Conservation (phyloP, 805 yeast species). For the Peterozyma xylosa region DNA sequence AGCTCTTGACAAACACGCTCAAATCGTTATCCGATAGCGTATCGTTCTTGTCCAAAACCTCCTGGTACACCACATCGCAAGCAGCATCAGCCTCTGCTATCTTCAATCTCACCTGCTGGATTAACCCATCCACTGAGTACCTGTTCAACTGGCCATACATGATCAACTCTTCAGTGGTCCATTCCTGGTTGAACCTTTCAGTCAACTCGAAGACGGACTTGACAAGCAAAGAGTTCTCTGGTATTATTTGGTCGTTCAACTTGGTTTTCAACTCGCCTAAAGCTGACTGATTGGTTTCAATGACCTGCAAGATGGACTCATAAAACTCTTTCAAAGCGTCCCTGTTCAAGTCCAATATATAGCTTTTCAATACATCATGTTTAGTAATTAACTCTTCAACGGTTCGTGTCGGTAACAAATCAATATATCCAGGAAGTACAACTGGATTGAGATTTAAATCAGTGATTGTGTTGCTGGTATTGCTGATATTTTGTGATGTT, state of each 20-base stretch:
- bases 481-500: no score
- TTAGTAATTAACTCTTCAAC: constrained; percentile 1
- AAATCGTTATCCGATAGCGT: constrained; percentile 20
- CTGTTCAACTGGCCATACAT: constrained; percentile 21
- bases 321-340: not conserved
- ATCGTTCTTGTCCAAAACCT: constrained; percentile 17
- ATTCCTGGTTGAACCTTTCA: not conserved
- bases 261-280: not conserved
- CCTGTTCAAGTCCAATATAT: not conserved
- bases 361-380: constrained; percentile 3
- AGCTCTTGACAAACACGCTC: constrained; percentile 30
- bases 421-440: constrained; percentile 1
- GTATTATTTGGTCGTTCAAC: not conserved
- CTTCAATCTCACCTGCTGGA: constrained; percentile 11
- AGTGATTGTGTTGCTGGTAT: no score
- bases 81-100: constrained; percentile 23
- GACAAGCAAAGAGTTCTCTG: not conserved
- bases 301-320: not conserved
- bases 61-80: constrained; percentile 24
- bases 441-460: not conserved
- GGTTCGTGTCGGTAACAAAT: constrained; percentile 1
- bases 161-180: constrained; percentile 7
- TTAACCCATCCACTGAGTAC: constrained; percentile 13
- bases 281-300: not conserved
- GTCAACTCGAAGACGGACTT: not conserved